phyloP scores from a whole-genome alignment of 306 rosid species.

The Delonix regia region DNA sequence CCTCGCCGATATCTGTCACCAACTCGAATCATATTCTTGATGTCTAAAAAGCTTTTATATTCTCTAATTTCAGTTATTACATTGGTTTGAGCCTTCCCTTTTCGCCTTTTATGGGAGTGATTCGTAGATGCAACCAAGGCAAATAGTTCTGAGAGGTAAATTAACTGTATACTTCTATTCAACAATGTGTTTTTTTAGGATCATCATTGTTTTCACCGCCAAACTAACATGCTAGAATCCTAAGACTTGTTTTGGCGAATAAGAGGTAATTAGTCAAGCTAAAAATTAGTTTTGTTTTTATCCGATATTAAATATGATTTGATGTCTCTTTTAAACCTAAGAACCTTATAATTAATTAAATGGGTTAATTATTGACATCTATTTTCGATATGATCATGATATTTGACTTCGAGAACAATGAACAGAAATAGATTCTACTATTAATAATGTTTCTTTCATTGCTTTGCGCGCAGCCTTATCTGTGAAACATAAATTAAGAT shows the following conservation, averaged over 20 bases:
- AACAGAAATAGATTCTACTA: neutral
- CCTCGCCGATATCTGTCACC: neutral
- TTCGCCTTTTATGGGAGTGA: neutral
- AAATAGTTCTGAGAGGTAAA: conserved; percentile 9
- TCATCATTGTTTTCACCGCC: conserved; percentile 31
- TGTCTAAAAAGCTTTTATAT: too few species aligned
- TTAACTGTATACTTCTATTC: neutral
- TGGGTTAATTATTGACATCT: neutral
- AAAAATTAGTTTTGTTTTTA: conserved; percentile 5
- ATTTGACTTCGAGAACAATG: neutral
- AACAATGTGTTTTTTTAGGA: conserved; percentile 5
- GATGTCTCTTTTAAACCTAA: neutral
- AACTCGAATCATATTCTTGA: neutral
- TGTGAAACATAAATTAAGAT: neutral
- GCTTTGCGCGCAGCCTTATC: neutral
- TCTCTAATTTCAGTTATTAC: neutral
- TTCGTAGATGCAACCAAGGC: conserved; percentile 35
- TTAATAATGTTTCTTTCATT: neutral
- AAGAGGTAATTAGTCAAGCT: neutral
- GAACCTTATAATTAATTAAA: neutral
- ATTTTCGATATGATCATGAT: neutral
- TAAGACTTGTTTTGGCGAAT: neutral
- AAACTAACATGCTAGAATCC: conserved; percentile 2
- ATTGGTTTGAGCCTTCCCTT: neutral
- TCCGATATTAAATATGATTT: neutral